Conservation (phyloP, 305 asterid species). For the Rubia balearica region DNA sequence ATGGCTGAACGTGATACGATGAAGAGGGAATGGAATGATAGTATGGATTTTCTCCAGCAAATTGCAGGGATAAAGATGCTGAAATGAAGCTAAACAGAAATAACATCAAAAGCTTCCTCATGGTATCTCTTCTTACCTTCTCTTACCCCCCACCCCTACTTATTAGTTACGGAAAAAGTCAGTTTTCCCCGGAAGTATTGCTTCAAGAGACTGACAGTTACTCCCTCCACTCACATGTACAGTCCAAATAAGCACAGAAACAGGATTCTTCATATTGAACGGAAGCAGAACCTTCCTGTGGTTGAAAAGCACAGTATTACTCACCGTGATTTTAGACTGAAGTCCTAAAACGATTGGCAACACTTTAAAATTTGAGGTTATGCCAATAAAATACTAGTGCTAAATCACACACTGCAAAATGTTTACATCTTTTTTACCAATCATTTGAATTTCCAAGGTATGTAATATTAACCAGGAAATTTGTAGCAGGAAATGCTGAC, state of each 20-base stretch:
- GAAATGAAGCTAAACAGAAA: not conserved
- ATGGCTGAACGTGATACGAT: not conserved
- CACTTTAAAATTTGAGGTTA: not conserved
- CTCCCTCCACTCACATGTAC: too few relatives aligned
- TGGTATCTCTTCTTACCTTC: not conserved
- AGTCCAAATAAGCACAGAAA: too few relatives aligned
- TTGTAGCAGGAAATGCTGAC: slow-evolving; percentile 27
- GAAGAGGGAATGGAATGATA: not conserved
- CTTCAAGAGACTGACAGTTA: too few relatives aligned
- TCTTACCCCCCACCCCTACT: not conserved
- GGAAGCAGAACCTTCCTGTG: too few relatives aligned
- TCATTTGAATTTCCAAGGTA: not conserved
- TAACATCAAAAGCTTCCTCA: not conserved
- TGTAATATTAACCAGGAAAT: not conserved
- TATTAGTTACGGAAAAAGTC: too few relatives aligned
- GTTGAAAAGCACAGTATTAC: too few relatives aligned
- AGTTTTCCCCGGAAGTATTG: too few relatives aligned
- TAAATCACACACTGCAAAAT: not conserved
- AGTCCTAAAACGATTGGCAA: not conserved
- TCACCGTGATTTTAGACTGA: not conserved
- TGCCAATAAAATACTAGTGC: not conserved
- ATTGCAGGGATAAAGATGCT: not conserved
- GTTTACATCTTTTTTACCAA: not conserved
- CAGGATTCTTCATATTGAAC: too few relatives aligned
- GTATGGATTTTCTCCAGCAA: not conserved